Evolutionary conservation across 2,329 filamentous ascomycete species (phyloP), one percentile per base, ranked within the genome.

Genomic region (Calonectria hongkongensis): DNA sequence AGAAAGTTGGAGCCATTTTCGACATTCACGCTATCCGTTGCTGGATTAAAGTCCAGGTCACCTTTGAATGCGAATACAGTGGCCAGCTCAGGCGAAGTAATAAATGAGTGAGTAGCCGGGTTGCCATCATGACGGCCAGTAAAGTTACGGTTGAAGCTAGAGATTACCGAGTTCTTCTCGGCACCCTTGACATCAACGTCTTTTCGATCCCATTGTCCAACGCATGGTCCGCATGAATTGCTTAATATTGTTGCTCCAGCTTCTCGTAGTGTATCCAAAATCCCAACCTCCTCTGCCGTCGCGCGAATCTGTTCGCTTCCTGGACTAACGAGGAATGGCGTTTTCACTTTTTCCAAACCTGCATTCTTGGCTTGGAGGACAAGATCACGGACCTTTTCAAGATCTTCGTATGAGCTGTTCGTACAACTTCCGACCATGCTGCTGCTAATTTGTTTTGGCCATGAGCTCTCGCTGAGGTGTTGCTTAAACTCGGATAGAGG

Each of bases 21-120:
- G 30, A 41, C 28, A 10, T 18, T 50, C 43, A 68, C 66, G 4
- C 27, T 12, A 43, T 64, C 47, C 1, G 68, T 66, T 7, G 21
- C 65, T 0, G 82, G 82, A 54, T 84, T 81, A 66, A 83, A 82
- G 15, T 73, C 71, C 50, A 87, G 81, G 3, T 80, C 73, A 45
- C 85, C 85, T 18, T 84, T 83, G 74, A 85, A 84, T 56, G 82
- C 83, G 78, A 86, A 79, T 41, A 83, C 85, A 13, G 85, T 85
- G 28, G 86, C 86, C 67, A 88, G 80, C 69, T 88, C 86, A 25
- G 86, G 86, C 3, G 86, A 88, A 18, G 86, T 85, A 56, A 88
- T 85, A 73, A 88, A 88, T 1, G 86, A 86, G 77, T 87, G 86
- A 0, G 87, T 88, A 33, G 85, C 86, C 2, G 86, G 82, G 45